These are phyloP conservation scores for Colletotrichum scovillei DNA, from an alignment of 2,329 filamentous ascomycete genomes.

Conservation along the genomic window DNA sequence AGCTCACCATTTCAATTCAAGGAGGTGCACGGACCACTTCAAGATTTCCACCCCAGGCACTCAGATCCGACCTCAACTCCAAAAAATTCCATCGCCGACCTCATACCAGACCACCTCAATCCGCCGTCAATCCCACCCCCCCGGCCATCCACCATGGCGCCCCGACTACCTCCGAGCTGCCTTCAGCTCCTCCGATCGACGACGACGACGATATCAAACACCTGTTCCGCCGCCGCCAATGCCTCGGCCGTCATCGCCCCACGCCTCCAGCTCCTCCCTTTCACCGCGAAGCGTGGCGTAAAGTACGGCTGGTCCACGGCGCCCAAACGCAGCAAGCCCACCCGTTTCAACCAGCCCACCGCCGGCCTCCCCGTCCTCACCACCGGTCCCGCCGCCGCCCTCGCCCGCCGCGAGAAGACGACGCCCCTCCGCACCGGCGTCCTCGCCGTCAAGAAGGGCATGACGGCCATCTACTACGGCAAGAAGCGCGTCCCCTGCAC, in stretches of 20 bases:
- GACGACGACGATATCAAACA: conserved; percentile 23
- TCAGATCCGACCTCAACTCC: conserved; percentile 29
- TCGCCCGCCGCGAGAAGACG: conserved; percentile 67
- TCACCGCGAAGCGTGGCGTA: conserved; percentile 59
- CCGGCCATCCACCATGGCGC: conserved; percentile 32
- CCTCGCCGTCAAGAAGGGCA: conserved; percentile 91
- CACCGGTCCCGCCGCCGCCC: conserved; percentile 69
- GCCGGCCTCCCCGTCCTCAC: conserved; percentile 67
- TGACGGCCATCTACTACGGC: conserved; percentile 90
- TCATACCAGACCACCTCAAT: conserved; percentile 6
- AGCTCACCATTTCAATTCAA: conserved; percentile 1
- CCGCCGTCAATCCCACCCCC: not conserved
- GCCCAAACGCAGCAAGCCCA: conserved; percentile 60
- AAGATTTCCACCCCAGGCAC: conserved; percentile 30
- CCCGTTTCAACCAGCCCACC: conserved; percentile 69
- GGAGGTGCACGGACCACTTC: conserved; percentile 22
- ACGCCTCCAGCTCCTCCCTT: conserved; percentile 57
- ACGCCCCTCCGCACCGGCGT: conserved; percentile 81
- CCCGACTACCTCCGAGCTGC: conserved; percentile 35
- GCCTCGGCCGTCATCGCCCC: conserved; percentile 15
- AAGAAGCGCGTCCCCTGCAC: conserved; percentile 87
- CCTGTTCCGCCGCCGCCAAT: conserved; percentile 1
- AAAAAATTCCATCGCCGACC: conserved; percentile 33
- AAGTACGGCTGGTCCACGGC: conserved; percentile 72
- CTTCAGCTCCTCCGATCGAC: conserved; percentile 32